Evolutionary conservation across 2,329 filamentous ascomycete genomes (phyloP), one percentile per base, ranked within the genome.

Genomic region (Botryotinia calthae): DNA sequence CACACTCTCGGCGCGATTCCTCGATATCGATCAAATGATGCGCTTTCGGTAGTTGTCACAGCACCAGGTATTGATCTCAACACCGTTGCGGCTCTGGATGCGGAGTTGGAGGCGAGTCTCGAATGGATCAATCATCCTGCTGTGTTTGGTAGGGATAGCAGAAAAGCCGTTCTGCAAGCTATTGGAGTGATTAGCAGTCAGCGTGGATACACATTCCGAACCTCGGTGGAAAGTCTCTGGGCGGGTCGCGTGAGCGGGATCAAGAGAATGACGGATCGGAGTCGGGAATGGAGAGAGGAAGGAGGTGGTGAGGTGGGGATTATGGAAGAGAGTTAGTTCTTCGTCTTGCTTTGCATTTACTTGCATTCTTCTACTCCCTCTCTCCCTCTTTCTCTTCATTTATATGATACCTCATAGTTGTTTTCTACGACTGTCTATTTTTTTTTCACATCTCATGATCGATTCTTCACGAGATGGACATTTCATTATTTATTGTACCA

Each of bases 121-220:
- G 96, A 99, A 83, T 99, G 96, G 96, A 98, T 99, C 82, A 94
- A 92, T 80, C 96, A 99, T 80, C 96, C 96, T 1, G 95, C 95
- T 2, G 93, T 98, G 2, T 99, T 99, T 81, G 91, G 93, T 14
- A 90, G 96, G 54, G 96, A 99, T 81, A 96, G 93, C 73, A 91
- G 96, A 79, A 99, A 99, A 84, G 94, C 95, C 7, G 95, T 99
- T 2, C 86, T 99, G 37, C 96, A 99, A 82, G 94, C 95, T 25
- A 98, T 99, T 77, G 95, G 96, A 10, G 95, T 98, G 75, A 98
- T 99, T 78, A 96, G 93, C 79, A 97, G 93, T 10, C 96, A 99
- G 83, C 89, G 96, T 64, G 95, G 92, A 18, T 97, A 95, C 81
- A 98, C 96, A 0, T 98, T 95, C 87, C 90, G 95, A 69, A 96